Conservation (phyloP, 2,329 filamentous ascomycete genomes). For the Colletotrichum theobromicola region DNA sequence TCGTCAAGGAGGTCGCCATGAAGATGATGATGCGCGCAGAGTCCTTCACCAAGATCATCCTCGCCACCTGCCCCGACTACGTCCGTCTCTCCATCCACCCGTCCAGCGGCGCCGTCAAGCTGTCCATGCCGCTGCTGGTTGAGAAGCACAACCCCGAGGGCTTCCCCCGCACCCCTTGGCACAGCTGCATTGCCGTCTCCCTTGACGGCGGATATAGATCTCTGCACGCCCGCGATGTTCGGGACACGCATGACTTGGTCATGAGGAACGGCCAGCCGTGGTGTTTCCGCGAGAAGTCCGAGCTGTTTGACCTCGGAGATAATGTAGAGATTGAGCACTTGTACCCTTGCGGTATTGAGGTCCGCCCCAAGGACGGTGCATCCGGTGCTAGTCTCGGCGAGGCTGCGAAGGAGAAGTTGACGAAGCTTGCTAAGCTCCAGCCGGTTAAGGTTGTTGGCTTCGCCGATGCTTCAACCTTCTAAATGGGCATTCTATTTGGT, state of each 20-base stretch:
- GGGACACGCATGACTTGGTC: conserved; percentile 35
- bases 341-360: conserved; percentile 21
- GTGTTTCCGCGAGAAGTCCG: conserved; percentile 39
- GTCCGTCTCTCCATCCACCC: conserved; percentile 26
- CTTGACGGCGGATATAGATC: conserved; percentile 31
- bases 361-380: neutral
- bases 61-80: conserved; percentile 18
- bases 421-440: conserved; percentile 3
- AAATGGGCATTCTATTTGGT: neutral
- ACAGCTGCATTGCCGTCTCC: conserved; percentile 35
- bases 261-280: conserved; percentile 36
- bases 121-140: conserved; percentile 25
- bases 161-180: conserved; percentile 35
- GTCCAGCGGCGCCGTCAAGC: conserved; percentile 21
- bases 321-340: conserved; percentile 23
- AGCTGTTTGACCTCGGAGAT: conserved; percentile 27
- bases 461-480: neutral
- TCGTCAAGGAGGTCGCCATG: conserved; percentile 23
- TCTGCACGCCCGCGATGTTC: conserved; percentile 23
- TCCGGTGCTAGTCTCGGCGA: neutral
- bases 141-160: conserved; percentile 23
- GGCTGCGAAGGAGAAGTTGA: conserved; percentile 2
- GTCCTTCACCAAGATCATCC: conserved; percentile 23
- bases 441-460: conserved; percentile 5
- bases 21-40: conserved; percentile 23